phyloP scores from a whole-genome alignment of 352 stramenopile species.

The Globisporangium emineosum region DNA sequence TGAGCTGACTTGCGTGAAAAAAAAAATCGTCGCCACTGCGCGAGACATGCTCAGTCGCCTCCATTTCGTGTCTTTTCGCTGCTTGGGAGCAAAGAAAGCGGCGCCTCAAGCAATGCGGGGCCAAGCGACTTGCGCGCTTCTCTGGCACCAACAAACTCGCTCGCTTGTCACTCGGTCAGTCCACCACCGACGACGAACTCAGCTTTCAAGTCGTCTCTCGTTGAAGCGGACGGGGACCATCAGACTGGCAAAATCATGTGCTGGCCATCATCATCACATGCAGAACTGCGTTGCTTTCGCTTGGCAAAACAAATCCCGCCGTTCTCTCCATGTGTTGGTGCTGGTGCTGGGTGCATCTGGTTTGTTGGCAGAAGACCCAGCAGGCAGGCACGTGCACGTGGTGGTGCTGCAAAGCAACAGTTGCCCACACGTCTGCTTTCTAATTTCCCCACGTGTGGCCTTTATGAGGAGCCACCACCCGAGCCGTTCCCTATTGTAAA shows the following conservation, averaged over 20 bases:
- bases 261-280: not conserved
- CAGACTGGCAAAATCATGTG: not conserved
- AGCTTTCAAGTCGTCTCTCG: not conserved
- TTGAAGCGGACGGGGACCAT: not conserved
- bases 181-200: not conserved
- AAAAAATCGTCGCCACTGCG: not conserved
- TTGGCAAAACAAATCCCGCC: not conserved
- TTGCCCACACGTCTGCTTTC: not conserved
- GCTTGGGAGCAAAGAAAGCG: not conserved
- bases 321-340: too few relatives aligned
- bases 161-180: not conserved
- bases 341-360: not conserved
- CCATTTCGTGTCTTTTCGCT: constrained; percentile 4
- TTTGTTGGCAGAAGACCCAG: not conserved
- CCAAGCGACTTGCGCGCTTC: constrained; percentile 10
- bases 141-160: not conserved
- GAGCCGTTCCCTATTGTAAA: too few relatives aligned
- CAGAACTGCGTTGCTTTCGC: not conserved
- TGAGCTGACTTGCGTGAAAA: too few relatives aligned
- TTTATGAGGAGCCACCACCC: too few relatives aligned
- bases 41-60: not conserved
- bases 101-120: too few relatives aligned
- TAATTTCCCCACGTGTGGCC: too few relatives aligned
- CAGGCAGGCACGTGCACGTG: not conserved
- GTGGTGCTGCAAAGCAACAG: not conserved